A percentile compares a stretch with the other conserved stretches of the same genome.
Conservation (phyloP, 176 grass and related monocot genomes). For the Poa pratensis region DNA sequence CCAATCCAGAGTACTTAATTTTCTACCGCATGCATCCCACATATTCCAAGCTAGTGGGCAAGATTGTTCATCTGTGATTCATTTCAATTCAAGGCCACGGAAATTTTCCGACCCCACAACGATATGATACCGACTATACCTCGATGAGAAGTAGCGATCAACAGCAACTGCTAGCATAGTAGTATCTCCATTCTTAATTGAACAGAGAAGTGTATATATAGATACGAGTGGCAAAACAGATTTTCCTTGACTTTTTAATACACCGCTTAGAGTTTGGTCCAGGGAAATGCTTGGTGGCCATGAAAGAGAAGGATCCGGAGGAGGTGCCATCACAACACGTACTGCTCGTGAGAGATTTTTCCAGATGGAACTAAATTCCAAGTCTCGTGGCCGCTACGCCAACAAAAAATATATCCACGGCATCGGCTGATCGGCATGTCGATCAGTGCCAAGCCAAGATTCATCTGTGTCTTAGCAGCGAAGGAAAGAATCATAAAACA, state of each 20-base stretch:
- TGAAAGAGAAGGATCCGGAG: background rate
- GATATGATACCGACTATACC: background rate
- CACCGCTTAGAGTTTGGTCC: too few species aligned
- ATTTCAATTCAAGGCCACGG: background rate
- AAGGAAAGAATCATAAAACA: too few species aligned
- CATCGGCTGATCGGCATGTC: too few species aligned
- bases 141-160: slow-evolving; percentile 20
- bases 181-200: background rate
- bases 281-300: too few species aligned
- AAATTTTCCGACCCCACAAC: background rate
- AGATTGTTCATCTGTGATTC: background rate
- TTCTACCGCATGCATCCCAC: too few species aligned
- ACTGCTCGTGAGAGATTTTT: too few species aligned
- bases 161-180: background rate
- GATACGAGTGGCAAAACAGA: background rate
- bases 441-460: background rate
- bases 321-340: slow-evolving; percentile 18
- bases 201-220: too few species aligned
- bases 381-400: background rate
- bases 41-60: too few species aligned
- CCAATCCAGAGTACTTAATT: too few species aligned
- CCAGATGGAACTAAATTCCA: background rate
- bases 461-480: too few species aligned
- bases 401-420: too few species aligned
- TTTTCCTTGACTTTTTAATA: background rate